phyloP scores from a whole-genome alignment of 2,329 filamentous ascomycete genomes.

The Talaromyces sp. region DNA sequence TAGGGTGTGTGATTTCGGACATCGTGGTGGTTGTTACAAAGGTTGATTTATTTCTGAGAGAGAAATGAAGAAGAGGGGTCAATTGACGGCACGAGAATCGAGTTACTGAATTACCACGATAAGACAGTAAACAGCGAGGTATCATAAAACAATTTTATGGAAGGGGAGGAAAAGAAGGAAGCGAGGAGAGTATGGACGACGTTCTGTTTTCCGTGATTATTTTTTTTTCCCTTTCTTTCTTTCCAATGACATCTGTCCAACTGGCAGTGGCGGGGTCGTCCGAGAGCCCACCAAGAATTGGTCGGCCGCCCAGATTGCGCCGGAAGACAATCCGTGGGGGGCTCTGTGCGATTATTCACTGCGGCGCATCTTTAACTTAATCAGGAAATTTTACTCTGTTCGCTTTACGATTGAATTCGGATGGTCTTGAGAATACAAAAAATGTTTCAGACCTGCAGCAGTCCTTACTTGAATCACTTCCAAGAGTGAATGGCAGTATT shows the following conservation, averaged over 20 bases:
- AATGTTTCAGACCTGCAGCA: too few species aligned
- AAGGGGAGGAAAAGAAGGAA: background rate
- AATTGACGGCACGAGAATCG: constrained; percentile 12
- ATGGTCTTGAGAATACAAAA: background rate
- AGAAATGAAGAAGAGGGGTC: constrained; percentile 15
- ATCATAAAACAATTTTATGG: constrained; percentile 11
- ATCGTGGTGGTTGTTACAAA: constrained; percentile 48
- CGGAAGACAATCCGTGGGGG: background rate
- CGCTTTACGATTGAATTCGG: background rate
- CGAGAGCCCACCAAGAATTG: background rate
- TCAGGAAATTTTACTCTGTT: background rate
- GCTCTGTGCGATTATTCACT: background rate
- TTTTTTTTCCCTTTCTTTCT: background rate
- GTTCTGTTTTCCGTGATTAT: background rate
- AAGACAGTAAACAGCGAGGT: constrained; percentile 6
- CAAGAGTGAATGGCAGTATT: background rate
- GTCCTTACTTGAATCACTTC: background rate
- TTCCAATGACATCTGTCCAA: constrained; percentile 16
- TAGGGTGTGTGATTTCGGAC: constrained; percentile 70
- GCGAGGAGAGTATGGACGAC: background rate
- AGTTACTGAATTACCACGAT: background rate
- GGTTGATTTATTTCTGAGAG: constrained; percentile 1
- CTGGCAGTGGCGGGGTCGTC: constrained; percentile 14
- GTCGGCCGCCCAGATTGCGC: background rate
- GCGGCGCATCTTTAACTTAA: background rate